phyloP scores from a whole-genome alignment of 257 asterid species.

The Vinca minor region DNA sequence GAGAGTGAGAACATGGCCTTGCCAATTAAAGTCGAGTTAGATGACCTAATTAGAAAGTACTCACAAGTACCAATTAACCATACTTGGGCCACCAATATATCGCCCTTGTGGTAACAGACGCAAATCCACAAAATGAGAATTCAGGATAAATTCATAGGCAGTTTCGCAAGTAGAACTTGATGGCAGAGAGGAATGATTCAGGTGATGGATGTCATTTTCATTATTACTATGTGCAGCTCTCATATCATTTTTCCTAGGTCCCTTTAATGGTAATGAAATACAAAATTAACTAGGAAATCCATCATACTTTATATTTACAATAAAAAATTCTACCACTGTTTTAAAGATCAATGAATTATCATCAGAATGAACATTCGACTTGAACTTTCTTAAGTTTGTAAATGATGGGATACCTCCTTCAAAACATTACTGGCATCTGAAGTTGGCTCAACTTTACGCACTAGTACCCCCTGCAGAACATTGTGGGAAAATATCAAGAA shows the following conservation, averaged over 20 bases:
- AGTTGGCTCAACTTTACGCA: conserved; percentile 75
- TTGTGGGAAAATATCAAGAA: background rate
- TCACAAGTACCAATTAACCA: background rate
- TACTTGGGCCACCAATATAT: too few relatives aligned
- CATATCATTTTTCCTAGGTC: too few relatives aligned
- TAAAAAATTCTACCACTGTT: background rate
- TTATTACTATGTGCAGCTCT: background rate
- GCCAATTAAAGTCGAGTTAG: background rate
- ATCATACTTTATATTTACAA: background rate
- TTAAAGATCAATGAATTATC: background rate
- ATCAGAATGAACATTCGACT: conserved; percentile 6
- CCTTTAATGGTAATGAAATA: background rate
- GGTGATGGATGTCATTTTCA: background rate
- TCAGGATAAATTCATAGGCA: background rate
- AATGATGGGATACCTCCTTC: conserved; percentile 50
- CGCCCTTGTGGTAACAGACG: too few relatives aligned
- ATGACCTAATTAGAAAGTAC: background rate
- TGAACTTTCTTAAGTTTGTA: background rate
- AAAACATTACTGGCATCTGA: conserved; percentile 55
- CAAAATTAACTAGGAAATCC: background rate
- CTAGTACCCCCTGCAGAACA: conserved; percentile 64
- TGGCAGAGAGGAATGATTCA: background rate
- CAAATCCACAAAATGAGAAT: background rate
- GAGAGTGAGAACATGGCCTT: background rate
- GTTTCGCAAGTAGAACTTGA: background rate